Evolutionary conservation across 306 rosid species (phyloP).

Genomic region (Urtica urens): DNA sequence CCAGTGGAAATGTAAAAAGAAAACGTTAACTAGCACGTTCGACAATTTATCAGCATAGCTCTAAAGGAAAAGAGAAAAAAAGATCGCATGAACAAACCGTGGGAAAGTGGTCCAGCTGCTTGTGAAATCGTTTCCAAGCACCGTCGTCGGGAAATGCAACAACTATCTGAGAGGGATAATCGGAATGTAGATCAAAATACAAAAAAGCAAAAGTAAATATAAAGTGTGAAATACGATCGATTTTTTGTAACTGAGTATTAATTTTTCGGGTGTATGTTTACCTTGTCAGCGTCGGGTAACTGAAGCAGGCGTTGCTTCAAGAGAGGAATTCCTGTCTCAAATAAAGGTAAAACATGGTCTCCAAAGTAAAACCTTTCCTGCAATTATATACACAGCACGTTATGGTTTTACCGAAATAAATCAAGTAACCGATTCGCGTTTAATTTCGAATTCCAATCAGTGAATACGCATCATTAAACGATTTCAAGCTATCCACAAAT

Average conservation of each 20-base stretch:
- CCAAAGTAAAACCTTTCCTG: constrained; percentile 99
- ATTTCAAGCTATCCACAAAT: too few relatives aligned
- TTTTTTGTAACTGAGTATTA: not conserved
- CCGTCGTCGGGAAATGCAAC: constrained; percentile 98
- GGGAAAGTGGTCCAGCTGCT: constrained; percentile 64
- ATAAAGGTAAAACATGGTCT: constrained; percentile 89
- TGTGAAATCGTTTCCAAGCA: constrained; percentile 98
- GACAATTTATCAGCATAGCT: constrained; percentile 1
- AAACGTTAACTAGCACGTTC: constrained; percentile 2
- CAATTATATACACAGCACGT: not conserved
- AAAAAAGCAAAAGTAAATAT: not conserved
- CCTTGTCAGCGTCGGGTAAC: constrained; percentile 72
- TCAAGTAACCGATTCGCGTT: too few relatives aligned
- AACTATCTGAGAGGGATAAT: constrained; percentile 50
- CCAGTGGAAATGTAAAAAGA: constrained; percentile 15
- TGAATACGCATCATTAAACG: too few relatives aligned
- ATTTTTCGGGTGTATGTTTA: too few relatives aligned
- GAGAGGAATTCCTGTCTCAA: constrained; percentile 93
- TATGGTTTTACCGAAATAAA: not conserved
- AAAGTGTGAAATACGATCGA: not conserved
- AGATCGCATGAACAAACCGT: constrained; percentile 37
- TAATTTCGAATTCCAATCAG: too few relatives aligned
- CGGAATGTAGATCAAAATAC: constrained; percentile 6
- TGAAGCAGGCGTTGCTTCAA: constrained; percentile 71
- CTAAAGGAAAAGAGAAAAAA: too few relatives aligned